These are phyloP conservation scores for Rhizophora apiculata DNA, from an alignment of 345 rosid species.

Conservation along the genomic window DNA sequence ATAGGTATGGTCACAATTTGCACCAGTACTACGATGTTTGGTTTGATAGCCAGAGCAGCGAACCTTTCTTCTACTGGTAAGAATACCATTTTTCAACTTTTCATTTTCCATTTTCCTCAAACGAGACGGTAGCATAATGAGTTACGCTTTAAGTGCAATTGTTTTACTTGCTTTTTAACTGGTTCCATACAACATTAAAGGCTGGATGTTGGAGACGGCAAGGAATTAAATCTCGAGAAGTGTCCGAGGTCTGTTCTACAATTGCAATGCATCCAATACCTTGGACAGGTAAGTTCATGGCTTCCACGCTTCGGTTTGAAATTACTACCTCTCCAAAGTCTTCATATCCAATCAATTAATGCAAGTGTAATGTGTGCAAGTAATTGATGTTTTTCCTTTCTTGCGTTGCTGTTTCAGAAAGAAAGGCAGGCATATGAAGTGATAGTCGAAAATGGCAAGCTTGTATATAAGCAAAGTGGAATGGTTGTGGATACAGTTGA, in stretches of 20 bases:
- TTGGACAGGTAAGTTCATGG: slow-evolving; percentile 49
- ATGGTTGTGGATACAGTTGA: slow-evolving; percentile 35
- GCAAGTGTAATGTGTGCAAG: too few relatives aligned
- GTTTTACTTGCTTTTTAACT: background rate
- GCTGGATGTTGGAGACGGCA: slow-evolving; percentile 70
- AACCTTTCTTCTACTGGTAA: slow-evolving; percentile 76
- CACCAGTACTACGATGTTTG: slow-evolving; percentile 64
- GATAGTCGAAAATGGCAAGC: slow-evolving; percentile 50
- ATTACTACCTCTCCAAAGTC: background rate
- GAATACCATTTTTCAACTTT: background rate
- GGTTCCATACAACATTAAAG: slow-evolving; percentile 24
- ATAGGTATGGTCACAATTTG: slow-evolving; percentile 66
- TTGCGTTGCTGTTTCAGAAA: slow-evolving; percentile 28
- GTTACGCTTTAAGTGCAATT: background rate
- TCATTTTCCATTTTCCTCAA: background rate
- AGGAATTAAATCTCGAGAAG: slow-evolving; percentile 42
- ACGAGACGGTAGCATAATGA: background rate
- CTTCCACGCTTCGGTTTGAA: too few relatives aligned
- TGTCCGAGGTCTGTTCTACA: slow-evolving; percentile 47
- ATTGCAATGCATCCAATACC: slow-evolving; percentile 55
- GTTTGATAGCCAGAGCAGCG: slow-evolving; percentile 51
- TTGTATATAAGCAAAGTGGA: slow-evolving; percentile 36
- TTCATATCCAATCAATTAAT: background rate
- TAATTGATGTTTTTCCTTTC: background rate
- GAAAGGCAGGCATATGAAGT: slow-evolving; percentile 59